Conservation (phyloP, 345 rosid species). For the Lagerstroemia speciosa region DNA sequence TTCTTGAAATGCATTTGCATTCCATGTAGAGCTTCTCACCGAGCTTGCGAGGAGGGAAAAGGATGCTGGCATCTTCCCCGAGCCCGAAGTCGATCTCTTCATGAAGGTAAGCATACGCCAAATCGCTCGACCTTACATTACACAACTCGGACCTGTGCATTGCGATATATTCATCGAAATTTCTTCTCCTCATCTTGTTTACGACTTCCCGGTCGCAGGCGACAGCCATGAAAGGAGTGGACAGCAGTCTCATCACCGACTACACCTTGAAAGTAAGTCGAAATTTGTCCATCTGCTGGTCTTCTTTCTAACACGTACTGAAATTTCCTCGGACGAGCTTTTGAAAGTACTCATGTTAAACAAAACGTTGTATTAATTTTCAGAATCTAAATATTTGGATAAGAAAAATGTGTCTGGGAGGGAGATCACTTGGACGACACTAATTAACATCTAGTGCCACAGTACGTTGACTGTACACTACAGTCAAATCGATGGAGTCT, state of each 20-base stretch:
- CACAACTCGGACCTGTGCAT: not conserved
- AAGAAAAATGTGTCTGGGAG: no score
- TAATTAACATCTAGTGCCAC: not conserved
- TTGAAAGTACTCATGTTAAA: no score
- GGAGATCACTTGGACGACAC: no score
- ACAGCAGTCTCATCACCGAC: slow-evolving; percentile 79
- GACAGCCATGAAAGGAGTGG: slow-evolving; percentile 58
- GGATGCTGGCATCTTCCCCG: slow-evolving; percentile 68
- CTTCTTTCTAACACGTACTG: no score
- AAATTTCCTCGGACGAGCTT: no score
- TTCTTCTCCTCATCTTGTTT: not conserved
- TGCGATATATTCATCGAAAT: not conserved
- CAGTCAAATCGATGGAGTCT: not conserved
- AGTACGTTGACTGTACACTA: not conserved
- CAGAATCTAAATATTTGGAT: not conserved
- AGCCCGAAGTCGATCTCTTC: slow-evolving; percentile 79
- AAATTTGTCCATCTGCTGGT: not conserved
- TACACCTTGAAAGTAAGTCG: slow-evolving; percentile 71
- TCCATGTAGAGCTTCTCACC: slow-evolving; percentile 43
- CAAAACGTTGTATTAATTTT: no score
- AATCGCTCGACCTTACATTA: not conserved
- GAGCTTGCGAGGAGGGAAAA: slow-evolving; percentile 79
- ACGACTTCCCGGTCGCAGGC: slow-evolving; percentile 31
- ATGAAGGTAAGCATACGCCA: slow-evolving; percentile 46
- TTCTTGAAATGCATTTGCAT: no score